Evolutionary conservation across 2,329 filamentous ascomycete genomes (phyloP).

Genomic region (Cordyceps javanica): DNA sequence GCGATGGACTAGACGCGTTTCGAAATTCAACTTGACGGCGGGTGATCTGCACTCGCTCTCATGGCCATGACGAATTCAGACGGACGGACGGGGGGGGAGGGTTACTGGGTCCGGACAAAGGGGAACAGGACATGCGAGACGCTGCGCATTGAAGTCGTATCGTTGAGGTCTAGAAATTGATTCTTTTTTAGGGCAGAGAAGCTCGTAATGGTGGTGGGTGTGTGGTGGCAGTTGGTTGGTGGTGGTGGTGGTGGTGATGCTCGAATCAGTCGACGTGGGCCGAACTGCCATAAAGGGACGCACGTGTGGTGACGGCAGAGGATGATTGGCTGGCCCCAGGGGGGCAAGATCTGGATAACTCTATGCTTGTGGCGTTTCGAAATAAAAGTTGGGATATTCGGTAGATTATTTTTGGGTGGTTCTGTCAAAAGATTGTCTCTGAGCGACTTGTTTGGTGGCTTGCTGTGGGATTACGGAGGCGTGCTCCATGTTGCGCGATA

Average conservation of each 20-base stretch:
- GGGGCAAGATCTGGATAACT: background rate
- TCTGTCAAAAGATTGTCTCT: background rate
- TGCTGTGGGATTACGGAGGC: background rate
- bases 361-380: background rate
- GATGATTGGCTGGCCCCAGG: background rate
- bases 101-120: background rate
- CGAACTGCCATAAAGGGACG: constrained; percentile 5
- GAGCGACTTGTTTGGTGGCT: background rate
- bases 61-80: background rate
- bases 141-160: no score
- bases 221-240: no score
- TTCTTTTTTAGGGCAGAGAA: no score
- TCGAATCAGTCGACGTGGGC: background rate
- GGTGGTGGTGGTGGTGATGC: background rate
- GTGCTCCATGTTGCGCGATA: background rate
- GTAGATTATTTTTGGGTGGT: background rate
- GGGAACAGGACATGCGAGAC: background rate
- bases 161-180: no score
- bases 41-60: background rate
- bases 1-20: background rate
- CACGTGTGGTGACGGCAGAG: background rate
- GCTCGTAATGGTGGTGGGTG: background rate
- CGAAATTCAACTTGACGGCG: background rate
- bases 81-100: background rate
- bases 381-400: background rate